Conservation (phyloP, 495 filamentous ascomycete species). For the Echria macrotheca region DNA sequence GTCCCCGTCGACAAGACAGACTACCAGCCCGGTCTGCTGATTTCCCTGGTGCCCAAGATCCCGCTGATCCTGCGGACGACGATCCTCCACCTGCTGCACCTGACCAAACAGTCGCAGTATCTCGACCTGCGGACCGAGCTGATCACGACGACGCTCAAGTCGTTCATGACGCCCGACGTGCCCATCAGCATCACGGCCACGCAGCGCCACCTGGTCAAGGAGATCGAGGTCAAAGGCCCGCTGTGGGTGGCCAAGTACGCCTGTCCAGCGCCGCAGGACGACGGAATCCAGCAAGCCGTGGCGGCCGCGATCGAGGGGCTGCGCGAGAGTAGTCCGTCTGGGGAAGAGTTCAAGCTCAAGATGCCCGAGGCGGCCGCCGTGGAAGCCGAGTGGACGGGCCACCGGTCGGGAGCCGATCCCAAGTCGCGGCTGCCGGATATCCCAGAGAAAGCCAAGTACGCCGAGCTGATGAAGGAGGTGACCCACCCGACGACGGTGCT, state of each 20-base stretch:
- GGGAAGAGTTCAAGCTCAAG: constrained; percentile 32
- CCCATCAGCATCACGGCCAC: constrained; percentile 50
- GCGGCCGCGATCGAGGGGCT: constrained; percentile 63
- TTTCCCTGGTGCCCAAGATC: constrained; percentile 50
- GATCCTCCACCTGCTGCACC: constrained; percentile 59
- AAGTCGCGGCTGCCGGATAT: constrained; percentile 50
- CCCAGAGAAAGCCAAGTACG: constrained; percentile 67
- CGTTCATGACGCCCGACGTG: constrained; percentile 44
- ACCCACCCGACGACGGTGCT: constrained; percentile 63
- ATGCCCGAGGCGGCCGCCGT: constrained; percentile 53
- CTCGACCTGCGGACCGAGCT: constrained; percentile 76
- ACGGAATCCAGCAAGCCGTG: constrained; percentile 53
- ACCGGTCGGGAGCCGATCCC: constrained; percentile 52
- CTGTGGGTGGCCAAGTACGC: constrained; percentile 74
- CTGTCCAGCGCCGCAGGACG: constrained; percentile 42
- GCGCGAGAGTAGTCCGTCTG: constrained; percentile 36
- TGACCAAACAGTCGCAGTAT: constrained; percentile 64
- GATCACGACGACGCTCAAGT: constrained; percentile 63
- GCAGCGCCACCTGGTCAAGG: constrained; percentile 57
- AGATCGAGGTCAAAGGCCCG: constrained; percentile 66
- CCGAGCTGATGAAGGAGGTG: constrained; percentile 64
- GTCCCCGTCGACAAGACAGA: neutral
- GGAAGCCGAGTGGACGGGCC: constrained; percentile 85
- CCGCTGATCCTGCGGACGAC: constrained; percentile 64
- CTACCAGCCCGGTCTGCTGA: no score